Evolutionary conservation across 1,139 yeast species (phyloP).

Genomic region (Debaryomyces fabryi): DNA sequence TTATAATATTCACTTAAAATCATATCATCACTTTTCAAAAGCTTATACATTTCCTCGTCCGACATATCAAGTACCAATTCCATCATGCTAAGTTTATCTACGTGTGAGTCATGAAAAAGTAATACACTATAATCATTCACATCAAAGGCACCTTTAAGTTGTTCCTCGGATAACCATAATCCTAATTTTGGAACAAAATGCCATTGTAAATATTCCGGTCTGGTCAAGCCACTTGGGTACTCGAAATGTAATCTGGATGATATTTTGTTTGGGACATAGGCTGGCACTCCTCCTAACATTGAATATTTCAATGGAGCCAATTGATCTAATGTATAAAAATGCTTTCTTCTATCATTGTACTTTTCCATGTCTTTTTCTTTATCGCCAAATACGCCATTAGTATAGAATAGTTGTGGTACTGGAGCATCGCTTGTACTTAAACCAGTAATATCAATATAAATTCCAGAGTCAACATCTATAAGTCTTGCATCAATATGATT

Average conservation of each 20-base stretch:
- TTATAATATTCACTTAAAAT: conserved; percentile 22
- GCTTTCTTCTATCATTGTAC: conserved; percentile 28
- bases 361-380: conserved; percentile 14
- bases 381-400: conserved; percentile 12
- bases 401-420: conserved; percentile 16
- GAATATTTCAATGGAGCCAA: conserved; percentile 26
- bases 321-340: conserved; percentile 25
- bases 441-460: conserved; percentile 37
- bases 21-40: conserved; percentile 19
- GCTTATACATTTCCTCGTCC: conserved; percentile 19
- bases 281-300: conserved; percentile 32
- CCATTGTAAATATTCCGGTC: conserved; percentile 28
- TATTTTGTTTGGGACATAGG: conserved; percentile 28
- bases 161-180: conserved; percentile 30
- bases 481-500: conserved; percentile 39
- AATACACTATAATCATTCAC: conserved; percentile 22
- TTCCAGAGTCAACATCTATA: conserved; percentile 36
- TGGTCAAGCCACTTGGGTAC: conserved; percentile 27
- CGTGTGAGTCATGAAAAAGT: conserved; percentile 13
- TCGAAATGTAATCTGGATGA: conserved; percentile 27
- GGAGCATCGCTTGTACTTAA: conserved; percentile 14
- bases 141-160: conserved; percentile 22
- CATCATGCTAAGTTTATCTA: conserved; percentile 12
- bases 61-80: conserved; percentile 16
- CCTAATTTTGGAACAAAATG: conserved; percentile 30